These are phyloP conservation scores for Cystobasidium ongulense DNA, from an alignment of 768 basidiomycete species.

Conservation along the genomic window DNA sequence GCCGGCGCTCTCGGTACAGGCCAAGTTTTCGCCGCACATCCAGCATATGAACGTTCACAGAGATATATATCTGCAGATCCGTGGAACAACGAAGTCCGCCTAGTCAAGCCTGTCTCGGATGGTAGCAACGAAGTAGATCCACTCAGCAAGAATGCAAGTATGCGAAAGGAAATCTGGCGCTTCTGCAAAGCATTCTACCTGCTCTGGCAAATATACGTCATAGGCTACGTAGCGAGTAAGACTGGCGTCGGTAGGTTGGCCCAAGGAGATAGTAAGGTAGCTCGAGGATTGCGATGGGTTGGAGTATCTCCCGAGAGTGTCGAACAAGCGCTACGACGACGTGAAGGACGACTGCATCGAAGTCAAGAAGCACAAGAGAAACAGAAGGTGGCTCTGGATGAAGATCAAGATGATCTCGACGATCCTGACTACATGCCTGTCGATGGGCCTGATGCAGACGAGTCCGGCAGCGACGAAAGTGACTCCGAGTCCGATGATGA, in stretches of 20 bases:
- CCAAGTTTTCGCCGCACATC: neutral
- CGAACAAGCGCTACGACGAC: slow-evolving; percentile 5
- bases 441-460: neutral
- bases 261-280: neutral
- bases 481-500: neutral
- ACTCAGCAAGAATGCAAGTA: slow-evolving; percentile 1
- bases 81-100: slow-evolving; percentile 8
- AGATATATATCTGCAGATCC: neutral
- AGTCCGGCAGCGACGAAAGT: neutral
- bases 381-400: neutral
- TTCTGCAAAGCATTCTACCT: slow-evolving; percentile 6
- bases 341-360: neutral
- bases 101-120: neutral
- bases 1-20: neutral
- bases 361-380: neutral
- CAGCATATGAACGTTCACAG: neutral
- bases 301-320: neutral
- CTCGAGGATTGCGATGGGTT: neutral
- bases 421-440: neutral
- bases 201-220: slow-evolving; percentile 16
- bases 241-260: neutral
- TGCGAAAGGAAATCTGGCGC: slow-evolving; percentile 30
- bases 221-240: slow-evolving; percentile 4
- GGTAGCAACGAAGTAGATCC: slow-evolving; percentile 5
- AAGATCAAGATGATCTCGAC: neutral